phyloP scores from a whole-genome alignment of 768 basidiomycete species.

The Asterophora parasitica region DNA sequence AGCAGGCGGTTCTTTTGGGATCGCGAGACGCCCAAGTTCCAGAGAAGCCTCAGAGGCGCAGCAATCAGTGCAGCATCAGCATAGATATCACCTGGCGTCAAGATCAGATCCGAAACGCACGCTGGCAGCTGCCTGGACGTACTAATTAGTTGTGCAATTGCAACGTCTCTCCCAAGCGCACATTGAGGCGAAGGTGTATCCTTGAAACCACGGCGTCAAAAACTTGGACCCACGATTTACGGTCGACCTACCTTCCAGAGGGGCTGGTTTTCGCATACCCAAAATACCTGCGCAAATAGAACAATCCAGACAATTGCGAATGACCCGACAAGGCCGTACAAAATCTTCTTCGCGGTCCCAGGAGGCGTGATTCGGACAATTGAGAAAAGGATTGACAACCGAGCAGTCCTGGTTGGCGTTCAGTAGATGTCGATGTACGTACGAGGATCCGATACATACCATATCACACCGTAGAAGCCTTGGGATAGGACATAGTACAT shows the following conservation, averaged over 20 bases:
- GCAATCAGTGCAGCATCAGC: conserved; percentile 38
- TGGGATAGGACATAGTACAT: conserved; percentile 19
- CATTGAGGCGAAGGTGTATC: conserved; percentile 29
- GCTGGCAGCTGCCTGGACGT: conserved; percentile 16
- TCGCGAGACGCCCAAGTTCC: conserved; percentile 27
- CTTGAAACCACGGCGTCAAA: conserved; percentile 25
- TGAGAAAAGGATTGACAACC: conserved; percentile 38
- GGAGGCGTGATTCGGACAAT: conserved; percentile 35
- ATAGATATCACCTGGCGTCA: conserved; percentile 33
- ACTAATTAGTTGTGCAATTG: conserved; percentile 43
- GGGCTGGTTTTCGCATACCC: conserved; percentile 26
- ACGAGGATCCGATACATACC: conserved; percentile 10
- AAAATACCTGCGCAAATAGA: conserved; percentile 32
- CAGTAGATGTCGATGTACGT: background rate
- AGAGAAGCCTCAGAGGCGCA: conserved; percentile 37
- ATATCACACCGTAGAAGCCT: conserved; percentile 20
- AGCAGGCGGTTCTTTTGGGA: conserved; percentile 33
- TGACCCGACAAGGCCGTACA: conserved; percentile 21
- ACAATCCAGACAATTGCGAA: conserved; percentile 21
- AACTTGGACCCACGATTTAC: background rate
- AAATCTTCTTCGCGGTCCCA: conserved; percentile 12
- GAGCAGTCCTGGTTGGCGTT: conserved; percentile 23
- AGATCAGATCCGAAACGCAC: background rate
- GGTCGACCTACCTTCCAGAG: conserved; percentile 18
- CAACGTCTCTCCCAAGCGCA: conserved; percentile 34